Base-by-base conservation (phyloP, 352 stramenopile genomes). In the Plasmopara halstedii region DNA sequence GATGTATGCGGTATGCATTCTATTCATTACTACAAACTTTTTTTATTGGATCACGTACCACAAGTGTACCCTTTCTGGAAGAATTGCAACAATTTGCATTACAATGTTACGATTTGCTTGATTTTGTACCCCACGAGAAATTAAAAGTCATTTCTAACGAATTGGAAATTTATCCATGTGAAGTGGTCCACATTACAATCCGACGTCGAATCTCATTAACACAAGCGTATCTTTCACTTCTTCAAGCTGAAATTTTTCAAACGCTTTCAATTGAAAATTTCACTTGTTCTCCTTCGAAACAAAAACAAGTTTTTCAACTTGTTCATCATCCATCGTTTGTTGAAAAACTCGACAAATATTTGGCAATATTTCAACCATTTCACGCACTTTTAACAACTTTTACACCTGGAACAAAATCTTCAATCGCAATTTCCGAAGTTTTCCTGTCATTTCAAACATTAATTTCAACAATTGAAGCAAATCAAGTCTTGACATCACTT, bases 401-500 rank as follows among this genome's bases (percentile, higher is more conserved):
- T n/a, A n/a, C 46, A 10, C 21, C 21, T n/a, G 6, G 31, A 8
- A 42, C 26, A 23, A 41, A 44, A 4, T 27, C 47, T 2, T 14
- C 53, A 8, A 39, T 62, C 33, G 48, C 56, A 0, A 22, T 73
- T 5, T 82, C 70, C 1, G 70, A 82, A n/a, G 57, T 69, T 0
- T 59, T 72, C 33, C 48, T 45, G 8, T 41, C 43, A 0, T 70
- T 76, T 34, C 39, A 35, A 1, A 53, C 41, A 15, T 53, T 65
- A 2, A 56, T n/a, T 25, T 8, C 51, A 53, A 13, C 38, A 67
- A 22, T 64, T 57, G 55, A 47, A 42, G 44, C 50, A 27, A 61
- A 17, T 34, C 17, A 39, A 3, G 25, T 42, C 20, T 53, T 82
- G 17, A 20, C 43, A 11, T n/a, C 53, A 1, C 41, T 50, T 13